Evolutionary conservation across 1,284 basidiomycete genomes (phyloP), one percentile per base, ranked within the genome.

Genomic region (Pseudozyma flocculosa): DNA sequence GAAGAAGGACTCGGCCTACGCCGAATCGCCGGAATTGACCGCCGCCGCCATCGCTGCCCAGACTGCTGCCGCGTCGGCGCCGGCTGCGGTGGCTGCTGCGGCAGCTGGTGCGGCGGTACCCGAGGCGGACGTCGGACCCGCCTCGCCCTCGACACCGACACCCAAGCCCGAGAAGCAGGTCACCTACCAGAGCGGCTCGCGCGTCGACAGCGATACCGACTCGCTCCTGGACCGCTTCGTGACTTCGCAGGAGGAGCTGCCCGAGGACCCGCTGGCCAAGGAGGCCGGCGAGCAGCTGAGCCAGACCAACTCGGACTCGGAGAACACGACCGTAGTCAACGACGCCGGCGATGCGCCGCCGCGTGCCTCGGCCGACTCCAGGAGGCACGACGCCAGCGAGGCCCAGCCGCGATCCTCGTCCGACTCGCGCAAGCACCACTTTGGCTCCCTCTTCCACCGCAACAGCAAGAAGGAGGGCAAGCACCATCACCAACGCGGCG

Each of bases 201-300:
- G 4, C 32, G 32, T 8, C 23, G 53, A 40, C 13, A 45, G 43
- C 15, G 51, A 47, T 21, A 50, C 45, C 29, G 55, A 58, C 11
- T 26, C 36, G 9, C 24, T 46, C n/a, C 50, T 64, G n/a, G 61
- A 64, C 36, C 61, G 56, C n/a, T 64, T 64, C 57, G 60, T 60
- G 41, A 64, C 61, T 0, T 34, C 57, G n/a, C 39, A 48, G 37
- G 51, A 47, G 23, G 53, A 60, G 43, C 51, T 63, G 11, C 60
- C 54, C 29, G 32, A 34, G 4, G 15, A 34, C 15, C 32, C 32
- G 8, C 32, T 34, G 7, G 15, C 7, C 4, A 17, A 4, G 7
- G 32, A 34, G 11, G 32, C 32, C 10, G 15, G 10, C 32, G 50
- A 56, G 5, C 43, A 40, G 15, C 48, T 58, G 11, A 22, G 39